These are phyloP conservation scores for Batrachochytrium dendrobatidis DNA, from an alignment of 371 early-diverging fungal genomes.

Conservation along the genomic window DNA sequence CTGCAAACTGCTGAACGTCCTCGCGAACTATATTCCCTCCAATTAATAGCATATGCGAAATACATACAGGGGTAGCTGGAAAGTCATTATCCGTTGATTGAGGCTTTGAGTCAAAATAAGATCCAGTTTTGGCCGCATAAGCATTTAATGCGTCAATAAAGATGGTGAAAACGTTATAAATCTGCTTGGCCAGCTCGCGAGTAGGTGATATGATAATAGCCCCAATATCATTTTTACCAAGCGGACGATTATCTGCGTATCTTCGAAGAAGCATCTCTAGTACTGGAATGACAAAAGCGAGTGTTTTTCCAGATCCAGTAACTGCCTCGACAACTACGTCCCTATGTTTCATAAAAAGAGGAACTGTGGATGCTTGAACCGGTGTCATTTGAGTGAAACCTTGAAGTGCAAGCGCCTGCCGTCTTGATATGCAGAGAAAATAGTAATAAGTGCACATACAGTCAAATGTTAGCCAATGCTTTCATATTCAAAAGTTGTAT, in stretches of 20 bases:
- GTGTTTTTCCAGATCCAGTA: slow-evolving; percentile 99
- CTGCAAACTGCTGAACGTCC: slow-evolving; percentile 51
- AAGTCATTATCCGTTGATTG: neutral
- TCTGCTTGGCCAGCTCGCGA: slow-evolving; percentile 93
- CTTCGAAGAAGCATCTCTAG: slow-evolving; percentile 70
- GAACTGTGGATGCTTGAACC: slow-evolving; percentile 86
- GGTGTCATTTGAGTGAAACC: slow-evolving; percentile 74
- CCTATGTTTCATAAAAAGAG: slow-evolving; percentile 79
- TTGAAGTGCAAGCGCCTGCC: slow-evolving; percentile 24
- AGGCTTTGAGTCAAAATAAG: neutral
- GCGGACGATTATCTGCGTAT: slow-evolving; percentile 25
- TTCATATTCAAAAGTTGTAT: neutral
- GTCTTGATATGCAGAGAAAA: neutral
- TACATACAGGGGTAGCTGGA: slow-evolving; percentile 7
- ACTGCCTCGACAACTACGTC: slow-evolving; percentile 99
- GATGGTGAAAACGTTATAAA: slow-evolving; percentile 60
- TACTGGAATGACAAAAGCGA: slow-evolving; percentile 95
- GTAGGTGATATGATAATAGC: slow-evolving; percentile 94
- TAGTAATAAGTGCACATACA: neutral
- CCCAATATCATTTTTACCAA: slow-evolving; percentile 69
- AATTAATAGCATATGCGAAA: slow-evolving; percentile 53
- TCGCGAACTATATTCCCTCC: slow-evolving; percentile 65
- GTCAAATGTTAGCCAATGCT: no score
- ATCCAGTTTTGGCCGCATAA: neutral
- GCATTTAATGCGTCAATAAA: slow-evolving; percentile 40